Percentiles rank a stretch among this genome's conserved stretches.
These are phyloP conservation scores for Cyberlindnera mycetangii DNA, from an alignment of 805 yeast genomes.

Conservation along the genomic window DNA sequence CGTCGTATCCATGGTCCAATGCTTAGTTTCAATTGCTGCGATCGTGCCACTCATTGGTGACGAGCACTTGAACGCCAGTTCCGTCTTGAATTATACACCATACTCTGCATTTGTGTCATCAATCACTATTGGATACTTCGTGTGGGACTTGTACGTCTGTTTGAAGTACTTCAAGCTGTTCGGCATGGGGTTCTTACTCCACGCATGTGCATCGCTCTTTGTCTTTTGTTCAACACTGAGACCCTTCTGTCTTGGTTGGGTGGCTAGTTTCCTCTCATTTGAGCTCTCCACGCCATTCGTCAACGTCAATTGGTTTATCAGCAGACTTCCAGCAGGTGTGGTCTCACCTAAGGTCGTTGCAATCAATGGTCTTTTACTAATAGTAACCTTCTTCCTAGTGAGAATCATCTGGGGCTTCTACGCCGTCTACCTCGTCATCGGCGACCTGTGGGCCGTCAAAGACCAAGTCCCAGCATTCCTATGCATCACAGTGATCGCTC, in stretches of 20 bases:
- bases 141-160: constrained; percentile 86
- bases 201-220: constrained; percentile 76
- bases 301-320: constrained; percentile 87
- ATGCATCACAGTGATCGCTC: constrained; percentile 46
- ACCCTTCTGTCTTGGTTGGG: constrained; percentile 79
- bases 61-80: constrained; percentile 43
- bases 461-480: constrained; percentile 43
- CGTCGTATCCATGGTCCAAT: constrained; percentile 83
- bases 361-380: constrained; percentile 69
- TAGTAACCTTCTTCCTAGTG: constrained; percentile 68
- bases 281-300: constrained; percentile 95
- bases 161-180: constrained; percentile 57
- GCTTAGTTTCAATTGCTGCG: constrained; percentile 56
- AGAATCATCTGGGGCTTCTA: constrained; percentile 87
- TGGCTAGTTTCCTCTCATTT: constrained; percentile 78
- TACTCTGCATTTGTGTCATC: constrained; percentile 73
- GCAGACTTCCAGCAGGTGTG: constrained; percentile 67
- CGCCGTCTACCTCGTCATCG: constrained; percentile 54
- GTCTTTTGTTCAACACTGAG: constrained; percentile 62
- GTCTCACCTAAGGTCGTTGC: constrained; percentile 52
- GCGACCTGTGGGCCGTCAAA: constrained; percentile 44
- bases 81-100: constrained; percentile 69
- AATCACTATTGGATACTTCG: constrained; percentile 77
- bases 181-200: constrained; percentile 79
- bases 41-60: constrained; percentile 67